Base-by-base conservation (phyloP, 305 asterid species). In the Fraxinus albicans region DNA sequence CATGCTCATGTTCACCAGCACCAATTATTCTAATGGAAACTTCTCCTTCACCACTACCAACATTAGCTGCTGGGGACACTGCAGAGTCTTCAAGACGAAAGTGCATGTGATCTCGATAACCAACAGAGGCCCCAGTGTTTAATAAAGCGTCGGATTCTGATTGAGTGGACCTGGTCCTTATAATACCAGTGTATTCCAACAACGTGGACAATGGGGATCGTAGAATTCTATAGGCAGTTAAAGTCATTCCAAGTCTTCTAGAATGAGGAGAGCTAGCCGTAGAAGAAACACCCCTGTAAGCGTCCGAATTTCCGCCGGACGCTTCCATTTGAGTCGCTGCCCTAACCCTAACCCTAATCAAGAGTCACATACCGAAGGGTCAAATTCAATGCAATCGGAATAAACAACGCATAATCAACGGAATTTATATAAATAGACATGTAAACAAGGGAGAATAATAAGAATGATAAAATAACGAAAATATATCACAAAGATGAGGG, bases 21-120 rank as follows among this genome's bases (percentile, higher is more conserved):
- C 92, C 92, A 33, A 90, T 84, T 38, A 94, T 92, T 89, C 94
- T 86, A 53, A 94, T 94, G 8, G 98, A 90, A 82, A 94, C 97
- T 89, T 92, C 98, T 33, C 86, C 97, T 1, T 86, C 86, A 12
- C 80, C 82, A 47, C 38, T 83, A 35, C 78, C 83, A 42, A 50
- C 63, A 73, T 74, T 85, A 55, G 87, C 84, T 55, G 83, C 76
- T 19, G 86, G 53, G 60, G 90, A 10, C 69, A 89, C 84, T 34
- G 84, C 81, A 23, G 90, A 70, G 65, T 88, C 88, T 29, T 85
- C 88, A 0, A 72, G 79, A 53, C 85, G 90, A 19, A 87, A 21
- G 79, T 83, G 91, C 44, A 81, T 76, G 81, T 83, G 89, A 34
- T 88, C 89, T 2, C 84, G 88, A 74, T 81, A 82, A 55, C 91